Evolutionary conservation across 306 rosid species (phyloP), one percentile per base, ranked within the genome.

Genomic region (Gastrolobium villosum): DNA sequence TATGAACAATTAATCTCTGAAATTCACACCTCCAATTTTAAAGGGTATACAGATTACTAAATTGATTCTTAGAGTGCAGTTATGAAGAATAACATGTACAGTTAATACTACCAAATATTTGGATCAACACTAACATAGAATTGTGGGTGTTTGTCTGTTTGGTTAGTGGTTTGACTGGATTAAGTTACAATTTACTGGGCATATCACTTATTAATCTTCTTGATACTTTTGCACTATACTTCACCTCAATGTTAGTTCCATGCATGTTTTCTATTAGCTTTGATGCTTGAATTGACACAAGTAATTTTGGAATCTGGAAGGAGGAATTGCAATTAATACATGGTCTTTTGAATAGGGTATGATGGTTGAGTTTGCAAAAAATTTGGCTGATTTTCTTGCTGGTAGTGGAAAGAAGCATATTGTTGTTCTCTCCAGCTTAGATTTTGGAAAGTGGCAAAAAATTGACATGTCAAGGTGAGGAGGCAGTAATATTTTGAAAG

Each of bases 391-490:
- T 43, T 89, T 88, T 87, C 80, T 87, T 75, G 90, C 82, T 56
- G 76, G 67, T 30, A 87, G 84, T 83, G 97, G 97, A 46, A 92
- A 88, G 88, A 90, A 89, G 90, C 92, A 88, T 72, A 72, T 91
- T 50, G 59, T 90, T 74, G 74, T 94, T 84, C 95, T 94, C 56
- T 94, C 97, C 41, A 84, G 99, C 88, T 89, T 94, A 81, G 99
- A 94, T 66, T 94, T 92, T 80, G 92, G 95, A 70, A 94, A 86
- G 84, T 94, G 97, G 97, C 93, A 84, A 86, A 83, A 84, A 48
- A 87, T 92, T 86, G 97, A 94, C 76, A 84, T 81, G 88, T 92
- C 95, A 30, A 90, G 97, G 97, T 94, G 87, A 36, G 75, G 87
- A 36, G 75, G 55, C 61, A 7, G 5, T 68, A 37, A 1, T 80